A percentile compares a stretch with the other conserved stretches of the same genome.
Evolutionary conservation across 306 rosid species (phyloP).

Genomic region (Carpinus viminea): DNA sequence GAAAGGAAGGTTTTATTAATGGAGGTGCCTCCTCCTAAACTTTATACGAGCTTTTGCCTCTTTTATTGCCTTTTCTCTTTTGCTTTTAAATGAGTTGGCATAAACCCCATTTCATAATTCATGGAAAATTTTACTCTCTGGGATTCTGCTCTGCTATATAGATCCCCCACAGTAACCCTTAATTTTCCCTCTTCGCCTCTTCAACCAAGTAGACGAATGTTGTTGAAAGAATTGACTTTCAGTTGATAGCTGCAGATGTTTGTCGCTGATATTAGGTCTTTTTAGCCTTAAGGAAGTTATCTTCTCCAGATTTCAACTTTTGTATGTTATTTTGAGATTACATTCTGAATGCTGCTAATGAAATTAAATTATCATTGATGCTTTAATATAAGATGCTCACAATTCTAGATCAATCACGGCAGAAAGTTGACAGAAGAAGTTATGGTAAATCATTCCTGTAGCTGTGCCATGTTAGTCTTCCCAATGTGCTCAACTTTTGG

Average conservation of each 20-base stretch:
- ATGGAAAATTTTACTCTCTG: neutral
- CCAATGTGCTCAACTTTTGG: too few relatives aligned
- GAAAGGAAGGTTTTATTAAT: conserved; percentile 69
- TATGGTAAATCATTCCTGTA: too few relatives aligned
- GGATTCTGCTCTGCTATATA: neutral
- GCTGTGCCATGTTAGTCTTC: too few relatives aligned
- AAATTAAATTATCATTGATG: too few relatives aligned
- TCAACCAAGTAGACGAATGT: neutral
- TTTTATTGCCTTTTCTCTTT: neutral
- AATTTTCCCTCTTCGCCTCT: too few relatives aligned
- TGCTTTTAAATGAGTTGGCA: conserved; percentile 1
- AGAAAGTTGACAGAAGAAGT: too few relatives aligned
- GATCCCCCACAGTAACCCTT: neutral
- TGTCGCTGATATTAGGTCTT: neutral
- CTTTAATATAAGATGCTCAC: too few relatives aligned
- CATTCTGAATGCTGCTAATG: too few relatives aligned
- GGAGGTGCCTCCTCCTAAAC: too few relatives aligned
- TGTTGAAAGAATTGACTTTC: neutral
- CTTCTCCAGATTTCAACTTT: neutral
- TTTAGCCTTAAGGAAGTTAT: neutral
- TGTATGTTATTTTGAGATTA: too few relatives aligned
- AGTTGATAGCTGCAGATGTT: conserved; percentile 4
- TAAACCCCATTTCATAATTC: neutral
- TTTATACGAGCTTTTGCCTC: conserved; percentile 2
- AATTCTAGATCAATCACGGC: too few relatives aligned